phyloP scores from a whole-genome alignment of 192 early-diverging fungal species.

The Jimgerdemannia flammicorona region DNA sequence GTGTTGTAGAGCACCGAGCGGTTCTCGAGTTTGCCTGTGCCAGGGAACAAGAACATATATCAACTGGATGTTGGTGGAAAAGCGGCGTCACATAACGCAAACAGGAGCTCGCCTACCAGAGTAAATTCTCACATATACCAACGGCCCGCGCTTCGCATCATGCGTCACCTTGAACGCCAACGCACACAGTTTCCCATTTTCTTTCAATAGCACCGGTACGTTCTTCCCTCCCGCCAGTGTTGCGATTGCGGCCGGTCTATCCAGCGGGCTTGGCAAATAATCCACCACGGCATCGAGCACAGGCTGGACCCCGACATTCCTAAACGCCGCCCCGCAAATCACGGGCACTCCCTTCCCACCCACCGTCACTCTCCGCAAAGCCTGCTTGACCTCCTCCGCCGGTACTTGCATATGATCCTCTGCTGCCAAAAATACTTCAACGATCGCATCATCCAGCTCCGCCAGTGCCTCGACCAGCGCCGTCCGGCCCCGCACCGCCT shows the following conservation, averaged over 20 bases:
- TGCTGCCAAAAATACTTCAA: conserved; percentile 81
- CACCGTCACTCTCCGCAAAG: conserved; percentile 71
- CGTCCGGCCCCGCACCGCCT: conserved; percentile 53
- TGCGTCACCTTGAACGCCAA: conserved; percentile 94
- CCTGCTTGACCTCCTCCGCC: conserved; percentile 51
- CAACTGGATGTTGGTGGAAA: conserved; percentile 9
- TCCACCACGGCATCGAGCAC: conserved; percentile 84
- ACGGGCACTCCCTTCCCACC: conserved; percentile 74
- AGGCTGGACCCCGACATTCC: conserved; percentile 91
- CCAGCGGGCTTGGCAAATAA: conserved; percentile 80
- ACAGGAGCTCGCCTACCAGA: conserved; percentile 42
- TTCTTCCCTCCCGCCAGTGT: conserved; percentile 39
- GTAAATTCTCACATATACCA: conserved; percentile 92
- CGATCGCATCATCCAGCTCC: conserved; percentile 77
- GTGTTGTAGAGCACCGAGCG: conserved; percentile 68
- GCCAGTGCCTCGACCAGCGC: conserved; percentile 78
- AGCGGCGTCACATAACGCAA: too few relatives aligned
- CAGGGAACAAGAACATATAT: not conserved
- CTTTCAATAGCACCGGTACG: conserved; percentile 37
- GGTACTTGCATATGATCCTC: conserved; percentile 74
- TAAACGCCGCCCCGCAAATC: conserved; percentile 82
- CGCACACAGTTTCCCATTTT: conserved; percentile 66
- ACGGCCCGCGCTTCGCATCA: conserved; percentile 78
- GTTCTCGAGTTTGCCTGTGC: conserved; percentile 56
- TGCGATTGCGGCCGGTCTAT: conserved; percentile 57